These are phyloP conservation scores for Tolypocladium album DNA, from an alignment of 2,329 filamentous ascomycete species.

Conservation along the genomic window DNA sequence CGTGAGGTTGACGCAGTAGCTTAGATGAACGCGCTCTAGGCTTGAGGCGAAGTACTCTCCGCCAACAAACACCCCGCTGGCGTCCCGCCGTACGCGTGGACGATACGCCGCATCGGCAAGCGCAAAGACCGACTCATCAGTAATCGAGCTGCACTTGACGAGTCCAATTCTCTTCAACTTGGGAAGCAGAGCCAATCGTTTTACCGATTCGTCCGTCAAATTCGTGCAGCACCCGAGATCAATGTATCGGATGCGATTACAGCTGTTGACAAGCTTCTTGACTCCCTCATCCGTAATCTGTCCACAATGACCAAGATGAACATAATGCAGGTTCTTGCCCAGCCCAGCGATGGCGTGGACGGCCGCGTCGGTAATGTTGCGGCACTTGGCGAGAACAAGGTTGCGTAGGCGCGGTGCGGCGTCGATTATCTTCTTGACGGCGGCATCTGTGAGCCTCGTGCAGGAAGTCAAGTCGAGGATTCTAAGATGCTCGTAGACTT, in stretches of 20 bases:
- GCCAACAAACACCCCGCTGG: constrained; percentile 32
- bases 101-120: constrained; percentile 61
- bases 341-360: constrained; percentile 80
- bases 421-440: constrained; percentile 78
- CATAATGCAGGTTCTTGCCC: constrained; percentile 93
- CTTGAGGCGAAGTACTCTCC: constrained; percentile 50
- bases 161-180: constrained; percentile 92
- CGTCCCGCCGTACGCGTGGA: constrained; percentile 36
- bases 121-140: constrained; percentile 77
- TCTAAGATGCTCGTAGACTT: constrained; percentile 74
- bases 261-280: constrained; percentile 68
- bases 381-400: constrained; percentile 87
- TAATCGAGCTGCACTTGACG: constrained; percentile 87
- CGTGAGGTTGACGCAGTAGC: constrained; percentile 82
- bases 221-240: constrained; percentile 91
- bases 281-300: constrained; percentile 87
- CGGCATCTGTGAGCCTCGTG: constrained; percentile 69
- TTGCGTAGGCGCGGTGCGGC: constrained; percentile 83
- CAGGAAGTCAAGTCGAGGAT: constrained; percentile 93
- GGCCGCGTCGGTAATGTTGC: constrained; percentile 80
- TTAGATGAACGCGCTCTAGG: constrained; percentile 88
- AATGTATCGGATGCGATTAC: constrained; percentile 94
- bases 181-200: constrained; percentile 71
- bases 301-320: constrained; percentile 88
- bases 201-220: constrained; percentile 80